Evolutionary conservation across 345 rosid genomes (phyloP), one percentile per base, ranked within the genome.

Genomic region (Hibiscus mutabilis): DNA sequence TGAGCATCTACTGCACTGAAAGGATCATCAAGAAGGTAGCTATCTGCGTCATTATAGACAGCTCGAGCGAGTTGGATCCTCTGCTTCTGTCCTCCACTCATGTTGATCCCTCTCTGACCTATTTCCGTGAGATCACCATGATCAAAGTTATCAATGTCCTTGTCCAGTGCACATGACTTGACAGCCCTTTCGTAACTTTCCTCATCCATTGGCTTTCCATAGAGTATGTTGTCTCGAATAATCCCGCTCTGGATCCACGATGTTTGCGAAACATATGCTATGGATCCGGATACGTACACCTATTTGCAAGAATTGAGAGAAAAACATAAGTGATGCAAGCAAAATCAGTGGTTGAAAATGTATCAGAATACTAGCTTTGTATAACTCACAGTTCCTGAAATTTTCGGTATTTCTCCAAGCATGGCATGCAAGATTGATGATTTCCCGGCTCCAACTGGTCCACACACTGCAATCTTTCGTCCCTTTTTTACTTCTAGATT

Each of bases 51-150:
- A 0, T 82, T 83, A 52, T 89, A 91, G 70, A 87, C 83, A 12
- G 90, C 91, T 46, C 96, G 82, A 10, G 90, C 93, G 35, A 90
- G 85, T 77, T 88, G 91, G 71, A 90, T 86, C 69, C 96, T 82
- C 75, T 91, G 93, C 74, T 87, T 91, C 82, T 91, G 93, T 72
- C 96, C 96, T 66, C 93, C 92, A 14, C 93, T 91, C 90, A 87
- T 74, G 83, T 91, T 88, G 74, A 91, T 81, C 56, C 93, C 93
- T 81, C 93, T 81, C 77, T 91, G 90, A 64, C 93, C 90, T 71
- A 91, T 88, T 75, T 88, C 92, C 3, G 92, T 91, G 71, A 83
- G 85, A 77, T 88, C 97, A 42, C 90, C 92, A 75, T 91, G 86
- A 60, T 77, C 73, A 72, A 89, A 87, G 60, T 69, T 88, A 27